Evolutionary conservation across 2,329 filamentous ascomycete genomes (phyloP).

Genomic region (Fusarium ambrosium): DNA sequence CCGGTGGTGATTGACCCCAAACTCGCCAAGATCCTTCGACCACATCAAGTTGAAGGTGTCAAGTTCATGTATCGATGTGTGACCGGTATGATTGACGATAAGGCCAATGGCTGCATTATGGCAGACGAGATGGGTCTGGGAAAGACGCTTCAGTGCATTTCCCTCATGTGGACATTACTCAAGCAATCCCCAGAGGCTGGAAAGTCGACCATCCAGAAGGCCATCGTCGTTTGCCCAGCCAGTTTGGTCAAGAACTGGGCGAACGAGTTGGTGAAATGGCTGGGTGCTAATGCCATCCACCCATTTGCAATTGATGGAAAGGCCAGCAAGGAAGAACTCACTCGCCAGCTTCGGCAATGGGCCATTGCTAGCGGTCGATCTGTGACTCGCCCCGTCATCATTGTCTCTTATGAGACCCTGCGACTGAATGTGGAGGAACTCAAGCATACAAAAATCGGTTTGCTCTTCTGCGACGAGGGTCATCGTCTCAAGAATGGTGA

Average conservation of each 20-base stretch:
- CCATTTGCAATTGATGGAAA: constrained; percentile 98
- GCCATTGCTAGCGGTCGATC: constrained; percentile 90
- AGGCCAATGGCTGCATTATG: constrained; percentile 98
- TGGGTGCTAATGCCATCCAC: constrained; percentile 89
- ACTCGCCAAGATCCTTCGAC: constrained; percentile 89
- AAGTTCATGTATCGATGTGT: constrained; percentile 97
- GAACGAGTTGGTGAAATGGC: constrained; percentile 96
- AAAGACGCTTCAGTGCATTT: constrained; percentile 97
- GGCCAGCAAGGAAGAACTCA: constrained; percentile 93
- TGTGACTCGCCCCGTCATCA: constrained; percentile 92
- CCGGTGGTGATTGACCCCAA: constrained; percentile 96
- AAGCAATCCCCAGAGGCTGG: constrained; percentile 98
- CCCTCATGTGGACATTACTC: constrained; percentile 94
- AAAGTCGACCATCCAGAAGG: constrained; percentile 93
- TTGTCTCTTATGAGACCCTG: constrained; percentile 97
- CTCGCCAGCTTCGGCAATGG: constrained; percentile 92
- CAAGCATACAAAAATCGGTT: constrained; percentile 88
- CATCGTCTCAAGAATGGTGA: constrained; percentile 98
- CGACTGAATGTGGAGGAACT: constrained; percentile 92
- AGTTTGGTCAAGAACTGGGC: constrained; percentile 98
- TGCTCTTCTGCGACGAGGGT: constrained; percentile 96
- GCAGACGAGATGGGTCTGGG: constrained; percentile 99
- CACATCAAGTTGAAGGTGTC: constrained; percentile 97
- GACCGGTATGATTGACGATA: constrained; percentile 93
- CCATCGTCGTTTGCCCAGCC: constrained; percentile 95